Percentiles rank a stretch among this genome's conserved stretches.
Evolutionary conservation across 2,329 filamentous ascomycete genomes (phyloP).

Genomic region (Diplodia mutila): DNA sequence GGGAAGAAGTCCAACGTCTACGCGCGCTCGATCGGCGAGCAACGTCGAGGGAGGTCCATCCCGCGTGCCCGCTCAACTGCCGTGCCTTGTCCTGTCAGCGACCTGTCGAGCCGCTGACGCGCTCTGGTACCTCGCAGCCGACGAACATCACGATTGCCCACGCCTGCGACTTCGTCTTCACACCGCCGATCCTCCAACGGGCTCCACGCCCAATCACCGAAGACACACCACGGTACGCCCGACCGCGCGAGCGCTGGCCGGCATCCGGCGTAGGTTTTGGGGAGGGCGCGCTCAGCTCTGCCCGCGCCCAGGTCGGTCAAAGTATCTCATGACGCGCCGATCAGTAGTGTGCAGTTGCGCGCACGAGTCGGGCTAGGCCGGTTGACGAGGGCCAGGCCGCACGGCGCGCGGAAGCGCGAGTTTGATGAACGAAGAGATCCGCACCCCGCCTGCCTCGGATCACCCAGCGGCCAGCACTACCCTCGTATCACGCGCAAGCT

Average conservation of each 20-base stretch:
- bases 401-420: constrained; percentile 18
- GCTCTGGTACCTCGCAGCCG: neutral
- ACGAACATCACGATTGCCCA: neutral
- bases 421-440: constrained; percentile 23
- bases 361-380: constrained; percentile 13
- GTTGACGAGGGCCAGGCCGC: constrained; percentile 12
- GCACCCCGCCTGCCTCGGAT: constrained; percentile 24
- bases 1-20: constrained; percentile 14
- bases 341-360: constrained; percentile 7
- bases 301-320: constrained; percentile 14
- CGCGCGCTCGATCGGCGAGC: constrained; percentile 15
- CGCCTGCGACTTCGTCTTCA: neutral
- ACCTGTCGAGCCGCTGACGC: constrained; percentile 9
- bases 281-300: constrained; percentile 15
- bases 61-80: constrained; percentile 13
- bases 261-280: neutral
- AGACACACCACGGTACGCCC: constrained; percentile 23
- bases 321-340: constrained; percentile 22
- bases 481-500: constrained; percentile 23
- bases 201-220: constrained; percentile 24
- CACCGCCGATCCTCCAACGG: constrained; percentile 20
- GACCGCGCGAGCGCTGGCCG: constrained; percentile 11
- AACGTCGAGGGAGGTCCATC: neutral
- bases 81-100: neutral
- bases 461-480: constrained; percentile 5